These are phyloP conservation scores for Trypanosoma boissoni DNA, from an alignment of 208 protist species.

Conservation along the genomic window DNA sequence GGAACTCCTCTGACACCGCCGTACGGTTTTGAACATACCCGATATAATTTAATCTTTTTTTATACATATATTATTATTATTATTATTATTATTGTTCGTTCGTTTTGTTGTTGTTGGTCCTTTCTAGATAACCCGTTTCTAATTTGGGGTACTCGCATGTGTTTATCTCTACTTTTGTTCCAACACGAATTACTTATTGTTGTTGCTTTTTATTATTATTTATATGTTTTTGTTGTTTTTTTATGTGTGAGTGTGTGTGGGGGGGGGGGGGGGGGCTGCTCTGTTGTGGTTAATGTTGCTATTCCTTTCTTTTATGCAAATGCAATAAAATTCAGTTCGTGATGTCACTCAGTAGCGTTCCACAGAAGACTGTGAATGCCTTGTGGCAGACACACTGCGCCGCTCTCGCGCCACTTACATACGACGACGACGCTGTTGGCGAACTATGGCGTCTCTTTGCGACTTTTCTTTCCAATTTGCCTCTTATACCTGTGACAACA, in stretches of 20 bases:
- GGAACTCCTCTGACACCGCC: conserved; percentile 43
- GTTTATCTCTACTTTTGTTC: too few species aligned
- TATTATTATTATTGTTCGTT: too few species aligned
- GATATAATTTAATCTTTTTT: too few species aligned
- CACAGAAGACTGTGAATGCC: conserved; percentile 35
- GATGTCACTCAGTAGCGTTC: conserved; percentile 23
- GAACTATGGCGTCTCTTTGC: conserved; percentile 75
- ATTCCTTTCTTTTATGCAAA: neutral
- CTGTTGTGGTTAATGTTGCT: neutral
- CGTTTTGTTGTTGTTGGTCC: too few species aligned
- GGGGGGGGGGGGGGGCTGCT: too few species aligned
- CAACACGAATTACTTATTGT: too few species aligned
- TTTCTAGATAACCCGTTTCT: too few species aligned
- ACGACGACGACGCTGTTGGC: conserved; percentile 59
- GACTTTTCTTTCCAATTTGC: conserved; percentile 34
- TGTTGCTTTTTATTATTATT: too few species aligned
- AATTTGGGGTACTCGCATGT: too few species aligned
- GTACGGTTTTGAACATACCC: neutral
- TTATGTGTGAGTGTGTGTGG: too few species aligned
- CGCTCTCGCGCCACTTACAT: conserved; percentile 32
- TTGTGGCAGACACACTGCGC: conserved; percentile 67
- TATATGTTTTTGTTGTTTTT: too few species aligned
- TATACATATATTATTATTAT: too few species aligned
- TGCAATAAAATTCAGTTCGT: neutral
- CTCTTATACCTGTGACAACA: conserved; percentile 31